phyloP scores from a whole-genome alignment of 2,329 filamentous ascomycete species.

The Shiraia sp. region DNA sequence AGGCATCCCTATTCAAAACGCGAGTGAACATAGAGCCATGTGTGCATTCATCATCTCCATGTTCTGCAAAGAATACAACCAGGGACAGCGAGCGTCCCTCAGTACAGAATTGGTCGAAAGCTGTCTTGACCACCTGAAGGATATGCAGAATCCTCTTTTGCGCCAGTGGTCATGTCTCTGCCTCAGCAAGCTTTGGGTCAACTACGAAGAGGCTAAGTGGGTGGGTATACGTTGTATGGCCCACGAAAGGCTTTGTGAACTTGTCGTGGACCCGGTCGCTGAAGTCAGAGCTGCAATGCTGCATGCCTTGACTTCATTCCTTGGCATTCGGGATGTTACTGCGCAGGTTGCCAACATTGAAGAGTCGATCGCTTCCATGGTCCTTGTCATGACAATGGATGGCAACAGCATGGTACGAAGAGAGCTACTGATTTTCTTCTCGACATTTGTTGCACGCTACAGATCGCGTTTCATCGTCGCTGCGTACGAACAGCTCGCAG shows the following conservation, averaged over 20 bases:
- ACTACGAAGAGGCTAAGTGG: constrained; percentile 93
- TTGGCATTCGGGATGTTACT: constrained; percentile 90
- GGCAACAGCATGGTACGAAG: constrained; percentile 93
- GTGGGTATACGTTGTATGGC: constrained; percentile 88
- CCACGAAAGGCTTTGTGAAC: constrained; percentile 75
- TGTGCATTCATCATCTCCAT: constrained; percentile 97
- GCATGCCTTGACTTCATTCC: constrained; percentile 89
- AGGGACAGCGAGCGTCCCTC: constrained; percentile 89
- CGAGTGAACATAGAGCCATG: constrained; percentile 96
- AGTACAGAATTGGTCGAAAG: constrained; percentile 88
- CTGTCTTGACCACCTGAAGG: constrained; percentile 80
- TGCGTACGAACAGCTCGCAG: constrained; percentile 85
- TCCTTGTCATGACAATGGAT: constrained; percentile 90
- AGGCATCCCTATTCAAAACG: constrained; percentile 80
- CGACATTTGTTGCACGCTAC: constrained; percentile 86
- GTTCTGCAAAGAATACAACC: constrained; percentile 92
- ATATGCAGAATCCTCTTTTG: constrained; percentile 83
- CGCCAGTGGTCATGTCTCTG: constrained; percentile 96
- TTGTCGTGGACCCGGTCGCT: constrained; percentile 83
- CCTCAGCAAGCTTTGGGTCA: constrained; percentile 91
- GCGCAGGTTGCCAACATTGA: constrained; percentile 90
- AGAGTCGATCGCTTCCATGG: constrained; percentile 84
- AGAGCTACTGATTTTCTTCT: constrained; percentile 91
- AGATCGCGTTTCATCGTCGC: constrained; percentile 90
- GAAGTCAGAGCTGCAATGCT: constrained; percentile 94